These are phyloP conservation scores for Saccharomycopsis fodiens DNA, from an alignment of 805 yeast species.

Conservation along the genomic window DNA sequence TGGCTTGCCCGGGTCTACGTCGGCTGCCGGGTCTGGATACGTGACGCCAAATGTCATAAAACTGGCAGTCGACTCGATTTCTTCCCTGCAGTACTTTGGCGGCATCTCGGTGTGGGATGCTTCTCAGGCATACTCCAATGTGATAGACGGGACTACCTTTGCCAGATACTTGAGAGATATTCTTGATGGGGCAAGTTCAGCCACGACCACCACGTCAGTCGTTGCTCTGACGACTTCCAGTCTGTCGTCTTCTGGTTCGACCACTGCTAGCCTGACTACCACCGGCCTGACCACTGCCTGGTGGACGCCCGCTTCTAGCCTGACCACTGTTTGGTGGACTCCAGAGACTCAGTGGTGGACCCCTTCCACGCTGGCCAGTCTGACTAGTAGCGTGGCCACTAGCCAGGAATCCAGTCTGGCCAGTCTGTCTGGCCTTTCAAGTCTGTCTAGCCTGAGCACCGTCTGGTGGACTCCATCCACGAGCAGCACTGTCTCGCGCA, in stretches of 20 bases:
- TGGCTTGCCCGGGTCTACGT: slow-evolving; percentile 64
- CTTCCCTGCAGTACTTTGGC: slow-evolving; percentile 38
- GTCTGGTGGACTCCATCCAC: too few species aligned
- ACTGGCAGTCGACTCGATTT: slow-evolving; percentile 21
- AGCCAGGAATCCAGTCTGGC: too few species aligned
- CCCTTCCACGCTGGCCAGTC: too few species aligned
- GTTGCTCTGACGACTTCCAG: too few species aligned
- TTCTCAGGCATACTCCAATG: slow-evolving; percentile 44
- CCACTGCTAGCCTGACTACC: not conserved
- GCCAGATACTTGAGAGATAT: slow-evolving; percentile 10
- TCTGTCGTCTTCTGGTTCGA: too few species aligned
- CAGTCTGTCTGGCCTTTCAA: too few species aligned
- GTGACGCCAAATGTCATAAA: slow-evolving; percentile 29
- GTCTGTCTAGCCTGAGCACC: too few species aligned
- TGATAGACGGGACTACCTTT: slow-evolving; percentile 22
- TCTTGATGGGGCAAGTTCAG: slow-evolving; percentile 25
- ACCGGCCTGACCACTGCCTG: slow-evolving; percentile 5
- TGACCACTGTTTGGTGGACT: too few species aligned
- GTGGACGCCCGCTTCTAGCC: too few species aligned
- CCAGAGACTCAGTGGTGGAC: too few species aligned
- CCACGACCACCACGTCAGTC: not conserved
- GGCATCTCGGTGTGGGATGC: slow-evolving; percentile 75
- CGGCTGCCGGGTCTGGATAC: slow-evolving; percentile 59
- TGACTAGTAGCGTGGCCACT: too few species aligned
- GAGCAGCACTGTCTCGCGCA: too few species aligned